These are phyloP conservation scores for Cladosporium sp. DNA, from an alignment of 2,329 filamentous ascomycete species.

Conservation along the genomic window DNA sequence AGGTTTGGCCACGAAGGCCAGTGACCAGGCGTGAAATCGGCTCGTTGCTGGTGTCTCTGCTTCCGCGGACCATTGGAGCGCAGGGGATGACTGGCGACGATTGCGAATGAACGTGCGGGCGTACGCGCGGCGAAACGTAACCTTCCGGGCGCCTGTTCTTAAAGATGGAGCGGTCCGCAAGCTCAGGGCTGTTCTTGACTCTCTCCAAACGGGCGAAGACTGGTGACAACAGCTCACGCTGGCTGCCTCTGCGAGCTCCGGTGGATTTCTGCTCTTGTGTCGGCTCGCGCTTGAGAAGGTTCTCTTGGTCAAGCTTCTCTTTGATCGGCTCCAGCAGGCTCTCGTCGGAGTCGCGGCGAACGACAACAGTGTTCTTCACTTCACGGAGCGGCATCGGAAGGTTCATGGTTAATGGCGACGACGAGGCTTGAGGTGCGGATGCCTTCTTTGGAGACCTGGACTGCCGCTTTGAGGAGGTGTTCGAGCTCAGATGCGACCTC, in stretches of 20 bases:
- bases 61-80: too few relatives aligned
- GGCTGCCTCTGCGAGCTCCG: not conserved
- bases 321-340: conserved; percentile 21
- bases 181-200: too few relatives aligned
- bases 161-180: too few relatives aligned
- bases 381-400: conserved; percentile 15
- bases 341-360: conserved; percentile 20
- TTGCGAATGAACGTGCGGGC: too few relatives aligned
- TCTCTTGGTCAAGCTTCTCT: conserved; percentile 12
- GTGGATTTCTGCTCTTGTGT: not conserved
- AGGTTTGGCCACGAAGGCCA: conserved; percentile 11
- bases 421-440: not conserved
- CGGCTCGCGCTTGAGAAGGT: not conserved
- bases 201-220: not conserved
- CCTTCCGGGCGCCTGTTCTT: too few relatives aligned
- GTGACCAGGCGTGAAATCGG: not conserved
- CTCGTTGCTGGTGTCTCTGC: not conserved
- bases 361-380: conserved; percentile 18
- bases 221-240: not conserved
- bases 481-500: not conserved
- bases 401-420: not conserved
- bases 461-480: not conserved
- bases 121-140: too few relatives aligned
- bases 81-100: too few relatives aligned
- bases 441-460: not conserved